These are phyloP conservation scores for Byssoonygena ceratinophila DNA, from an alignment of 2,329 filamentous ascomycete genomes.

Conservation along the genomic window DNA sequence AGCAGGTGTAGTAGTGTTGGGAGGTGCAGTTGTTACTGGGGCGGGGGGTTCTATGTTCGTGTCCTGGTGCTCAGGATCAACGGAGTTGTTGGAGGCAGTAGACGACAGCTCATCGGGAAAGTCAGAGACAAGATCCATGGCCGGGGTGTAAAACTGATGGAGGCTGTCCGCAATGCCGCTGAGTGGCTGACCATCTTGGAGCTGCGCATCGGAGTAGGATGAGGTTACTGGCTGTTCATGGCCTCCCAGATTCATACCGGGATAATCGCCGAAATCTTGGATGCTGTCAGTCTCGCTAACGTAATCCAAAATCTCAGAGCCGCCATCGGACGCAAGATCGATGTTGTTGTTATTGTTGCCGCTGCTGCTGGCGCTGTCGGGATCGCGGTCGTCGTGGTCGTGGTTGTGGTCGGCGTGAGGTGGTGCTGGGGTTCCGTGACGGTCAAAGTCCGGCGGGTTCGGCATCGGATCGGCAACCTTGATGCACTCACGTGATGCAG, in stretches of 20 bases:
- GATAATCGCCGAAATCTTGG: background rate
- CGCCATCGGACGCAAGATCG: background rate
- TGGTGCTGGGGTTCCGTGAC: background rate
- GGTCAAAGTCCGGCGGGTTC: background rate
- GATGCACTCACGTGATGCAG: background rate
- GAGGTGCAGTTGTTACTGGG: background rate
- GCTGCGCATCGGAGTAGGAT: background rate
- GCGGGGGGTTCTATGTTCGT: background rate
- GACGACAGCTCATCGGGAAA: constrained; percentile 1
- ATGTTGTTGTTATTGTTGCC: background rate
- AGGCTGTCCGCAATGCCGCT: background rate
- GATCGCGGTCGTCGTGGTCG: background rate
- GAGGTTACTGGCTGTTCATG: background rate
- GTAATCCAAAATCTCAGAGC: background rate
- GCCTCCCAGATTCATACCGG: background rate
- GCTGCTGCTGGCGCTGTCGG: background rate
- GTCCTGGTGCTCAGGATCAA: background rate
- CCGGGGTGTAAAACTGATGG: background rate
- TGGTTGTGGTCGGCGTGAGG: no score
- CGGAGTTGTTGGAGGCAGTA: background rate
- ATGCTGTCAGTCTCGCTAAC: background rate
- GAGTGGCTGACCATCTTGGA: background rate
- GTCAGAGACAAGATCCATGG: constrained; percentile 1
- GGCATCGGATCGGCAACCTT: constrained; percentile 1
- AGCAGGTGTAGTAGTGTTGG: background rate